Evolutionary conservation across 2,329 filamentous ascomycete species (phyloP).

Genomic region (Lojkania enalia): DNA sequence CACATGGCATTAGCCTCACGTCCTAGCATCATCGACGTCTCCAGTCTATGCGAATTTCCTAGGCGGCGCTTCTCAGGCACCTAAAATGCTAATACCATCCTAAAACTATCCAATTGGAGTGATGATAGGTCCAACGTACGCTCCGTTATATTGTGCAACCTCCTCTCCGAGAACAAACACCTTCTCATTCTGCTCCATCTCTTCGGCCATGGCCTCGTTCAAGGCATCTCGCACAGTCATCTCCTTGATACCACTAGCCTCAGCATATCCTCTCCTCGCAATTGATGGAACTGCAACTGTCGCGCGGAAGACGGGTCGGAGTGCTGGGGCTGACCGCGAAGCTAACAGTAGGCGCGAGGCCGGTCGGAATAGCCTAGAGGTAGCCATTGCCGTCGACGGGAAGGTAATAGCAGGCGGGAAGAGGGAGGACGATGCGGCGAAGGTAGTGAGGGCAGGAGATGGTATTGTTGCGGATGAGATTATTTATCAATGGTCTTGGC

Average conservation of each 20-base stretch:
- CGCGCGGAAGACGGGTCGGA: constrained; percentile 58
- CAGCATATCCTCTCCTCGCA: constrained; percentile 60
- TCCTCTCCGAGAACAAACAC: constrained; percentile 97
- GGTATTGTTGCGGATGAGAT: constrained; percentile 29
- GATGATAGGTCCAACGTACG: constrained; percentile 55
- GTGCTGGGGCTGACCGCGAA: constrained; percentile 54
- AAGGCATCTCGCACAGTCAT: constrained; percentile 96
- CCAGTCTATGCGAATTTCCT: too few relatives aligned
- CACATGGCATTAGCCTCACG: too few relatives aligned
- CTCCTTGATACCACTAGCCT: constrained; percentile 72
- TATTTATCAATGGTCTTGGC: not conserved
- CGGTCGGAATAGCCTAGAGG: constrained; percentile 65
- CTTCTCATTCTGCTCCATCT: constrained; percentile 92
- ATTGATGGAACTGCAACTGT: constrained; percentile 53
- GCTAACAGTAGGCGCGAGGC: constrained; percentile 65
- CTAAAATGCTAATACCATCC: too few relatives aligned
- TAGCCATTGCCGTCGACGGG: constrained; percentile 53
- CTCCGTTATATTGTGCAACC: constrained; percentile 99
- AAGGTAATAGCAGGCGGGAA: constrained; percentile 7
- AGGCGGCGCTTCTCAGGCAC: too few relatives aligned
- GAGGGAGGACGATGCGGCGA: constrained; percentile 22
- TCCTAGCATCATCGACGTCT: too few relatives aligned
- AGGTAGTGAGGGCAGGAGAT: constrained; percentile 25
- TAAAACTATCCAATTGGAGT: constrained; percentile 19
- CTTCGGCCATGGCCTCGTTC: constrained; percentile 96